Base-by-base conservation (phyloP, 2,329 filamentous ascomycete species). In the Talaromyces albobiverticillius region DNA sequence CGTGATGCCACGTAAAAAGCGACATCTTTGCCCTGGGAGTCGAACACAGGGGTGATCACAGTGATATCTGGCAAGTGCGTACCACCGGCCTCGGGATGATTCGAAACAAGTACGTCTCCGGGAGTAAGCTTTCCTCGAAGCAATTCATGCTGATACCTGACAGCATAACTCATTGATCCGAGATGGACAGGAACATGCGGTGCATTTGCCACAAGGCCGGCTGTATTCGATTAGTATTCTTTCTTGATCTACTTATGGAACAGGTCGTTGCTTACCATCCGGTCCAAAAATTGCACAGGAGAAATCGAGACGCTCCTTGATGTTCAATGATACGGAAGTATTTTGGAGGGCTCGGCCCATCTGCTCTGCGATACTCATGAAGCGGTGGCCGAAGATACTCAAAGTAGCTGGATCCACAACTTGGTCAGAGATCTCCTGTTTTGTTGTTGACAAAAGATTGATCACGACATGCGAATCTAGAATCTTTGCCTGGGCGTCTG, bases 281-380 rank as follows among this genome's bases (percentile, higher is more conserved):
- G 84, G 80, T 62, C 89, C 87, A 57, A 92, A 92, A 1, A 92
- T 79, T 25, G 88, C 89, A 62, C 89, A 93, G 1, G 86, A 90
- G 64, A 90, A 93, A 64, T 93, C 89, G 0, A 92, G 79, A 3
- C 88, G 82, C 88, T 92, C 89, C 67, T 92, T 92, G 61, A 90
- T 87, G 61, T 90, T 90, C 0, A 71, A 74, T 2, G 72, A 76
- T 20, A 79, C 75, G 0, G 70, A 71, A 0, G 77, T 79, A 55
- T 76, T 73, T 46, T 79, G 77, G 14, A 80, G 63, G 0, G 76
- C 76, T 4, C 72, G 73, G 40, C 77, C 77, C 77, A 80, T 79
- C 57, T 79, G 77, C 52, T 79, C 77, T 1, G 77, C 77, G 11
- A 80, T 78, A n/a, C 72, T 71, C 77, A 80, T 79, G 67, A 80